phyloP scores from a whole-genome alignment of 176 grass and related monocot species.

The Alopecurus myosuroides region DNA sequence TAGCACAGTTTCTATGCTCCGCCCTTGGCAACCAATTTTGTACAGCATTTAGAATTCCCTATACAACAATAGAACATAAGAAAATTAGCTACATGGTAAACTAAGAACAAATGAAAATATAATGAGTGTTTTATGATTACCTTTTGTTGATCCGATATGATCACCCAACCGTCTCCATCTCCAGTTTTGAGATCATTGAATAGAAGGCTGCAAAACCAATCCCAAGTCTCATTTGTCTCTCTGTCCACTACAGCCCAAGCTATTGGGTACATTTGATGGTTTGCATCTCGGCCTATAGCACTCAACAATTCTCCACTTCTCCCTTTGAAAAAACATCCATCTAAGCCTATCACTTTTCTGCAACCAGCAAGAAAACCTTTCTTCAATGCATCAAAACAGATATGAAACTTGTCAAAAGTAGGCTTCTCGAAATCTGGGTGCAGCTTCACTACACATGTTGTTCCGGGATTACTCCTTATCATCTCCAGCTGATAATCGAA shows the following conservation, averaged over 20 bases:
- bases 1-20: background rate
- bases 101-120: too few species aligned
- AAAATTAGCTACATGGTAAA: too few species aligned
- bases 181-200: background rate
- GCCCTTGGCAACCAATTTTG: background rate
- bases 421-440: background rate
- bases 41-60: background rate
- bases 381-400: background rate
- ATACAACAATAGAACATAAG: background rate
- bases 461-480: background rate
- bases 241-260: background rate
- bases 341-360: background rate
- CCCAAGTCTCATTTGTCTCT: background rate
- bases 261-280: background rate
- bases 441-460: background rate
- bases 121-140: background rate
- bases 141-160: background rate
- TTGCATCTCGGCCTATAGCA: background rate
- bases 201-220: background rate
- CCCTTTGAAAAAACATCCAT: background rate
- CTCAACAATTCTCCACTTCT: background rate
- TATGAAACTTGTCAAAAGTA: background rate
- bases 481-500: background rate
- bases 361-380: background rate
- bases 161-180: background rate